Evolutionary conservation across 2,329 filamentous ascomycete species (phyloP).

Genomic region (Arthrobotrys megalospora): DNA sequence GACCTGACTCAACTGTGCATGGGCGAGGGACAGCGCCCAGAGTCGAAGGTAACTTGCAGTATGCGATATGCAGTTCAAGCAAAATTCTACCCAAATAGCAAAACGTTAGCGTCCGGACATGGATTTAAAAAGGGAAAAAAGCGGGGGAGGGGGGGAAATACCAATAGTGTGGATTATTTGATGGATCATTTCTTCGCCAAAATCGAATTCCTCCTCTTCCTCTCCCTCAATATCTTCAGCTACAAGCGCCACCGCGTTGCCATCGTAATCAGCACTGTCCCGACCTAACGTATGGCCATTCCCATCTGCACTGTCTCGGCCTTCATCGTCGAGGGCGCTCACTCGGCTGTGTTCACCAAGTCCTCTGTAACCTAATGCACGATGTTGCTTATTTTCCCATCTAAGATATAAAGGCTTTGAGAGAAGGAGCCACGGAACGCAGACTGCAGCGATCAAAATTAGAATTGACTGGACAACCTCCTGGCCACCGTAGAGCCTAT

Average conservation of each 20-base stretch:
- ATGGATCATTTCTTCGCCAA: conserved; percentile 97
- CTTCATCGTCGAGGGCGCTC: conserved; percentile 90
- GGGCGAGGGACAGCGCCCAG: conserved; percentile 95
- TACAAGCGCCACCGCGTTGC: conserved; percentile 88
- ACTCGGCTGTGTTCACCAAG: conserved; percentile 81
- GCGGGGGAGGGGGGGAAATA: conserved; percentile 70
- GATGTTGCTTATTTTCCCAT: conserved; percentile 90
- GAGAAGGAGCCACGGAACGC: conserved; percentile 92
- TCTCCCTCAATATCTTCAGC: conserved; percentile 83
- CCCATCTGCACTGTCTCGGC: conserved; percentile 71
- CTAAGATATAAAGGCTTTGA: conserved; percentile 96
- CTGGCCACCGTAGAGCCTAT: conserved; percentile 83
- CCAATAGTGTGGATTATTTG: conserved; percentile 98
- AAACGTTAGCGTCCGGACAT: background rate
- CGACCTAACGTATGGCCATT: conserved; percentile 72
- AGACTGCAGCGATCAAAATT: conserved; percentile 83
- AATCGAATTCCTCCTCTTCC: conserved; percentile 97
- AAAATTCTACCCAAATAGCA: conserved; percentile 80
- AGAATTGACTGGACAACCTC: conserved; percentile 81
- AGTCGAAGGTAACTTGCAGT: conserved; percentile 98
- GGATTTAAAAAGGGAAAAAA: background rate
- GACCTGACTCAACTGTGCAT: conserved; percentile 96
- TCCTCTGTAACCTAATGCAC: conserved; percentile 89
- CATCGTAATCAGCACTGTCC: conserved; percentile 80
- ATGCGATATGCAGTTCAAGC: conserved; percentile 98